phyloP scores from a whole-genome alignment of 139 green algal species.

The Medakamo hakoo region DNA sequence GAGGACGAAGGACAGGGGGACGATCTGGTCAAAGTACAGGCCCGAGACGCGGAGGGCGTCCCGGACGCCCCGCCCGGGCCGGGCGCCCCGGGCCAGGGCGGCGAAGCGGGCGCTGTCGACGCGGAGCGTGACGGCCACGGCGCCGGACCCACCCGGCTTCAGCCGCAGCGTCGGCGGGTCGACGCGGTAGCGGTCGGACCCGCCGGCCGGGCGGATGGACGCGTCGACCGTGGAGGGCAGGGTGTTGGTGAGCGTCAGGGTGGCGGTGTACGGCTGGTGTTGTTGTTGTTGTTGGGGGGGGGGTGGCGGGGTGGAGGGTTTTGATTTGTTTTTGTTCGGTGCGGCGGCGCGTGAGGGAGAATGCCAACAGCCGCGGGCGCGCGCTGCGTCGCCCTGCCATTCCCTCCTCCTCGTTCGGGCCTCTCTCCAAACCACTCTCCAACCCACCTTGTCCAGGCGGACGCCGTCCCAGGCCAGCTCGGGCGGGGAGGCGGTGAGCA shows the following conservation, averaged over 20 bases:
- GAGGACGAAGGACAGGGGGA: not conserved
- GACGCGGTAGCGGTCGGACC: not conserved
- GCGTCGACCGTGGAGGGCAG: not conserved
- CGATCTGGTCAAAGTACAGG: not conserved
- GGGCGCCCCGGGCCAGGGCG: no score
- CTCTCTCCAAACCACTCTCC: not conserved
- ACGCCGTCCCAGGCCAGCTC: not conserved
- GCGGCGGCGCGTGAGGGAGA: no score
- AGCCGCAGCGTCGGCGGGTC: not conserved
- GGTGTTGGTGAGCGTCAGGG: not conserved
- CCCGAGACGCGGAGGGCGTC: not conserved
- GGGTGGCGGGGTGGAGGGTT: no score
- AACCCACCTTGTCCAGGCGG: not conserved
- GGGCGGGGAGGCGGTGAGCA: no score
- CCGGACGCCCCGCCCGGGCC: not conserved
- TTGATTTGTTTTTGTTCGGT: not conserved
- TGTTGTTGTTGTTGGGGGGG: not conserved
- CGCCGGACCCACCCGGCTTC: no score
- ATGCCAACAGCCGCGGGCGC: no score
- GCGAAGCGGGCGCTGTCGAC: not conserved
- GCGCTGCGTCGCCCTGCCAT: no score
- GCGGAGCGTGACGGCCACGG: not conserved
- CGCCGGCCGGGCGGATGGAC: not conserved
- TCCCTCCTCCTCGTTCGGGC: no score
- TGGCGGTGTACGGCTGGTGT: not conserved